Evolutionary conservation across 1,284 basidiomycete species (phyloP), one percentile per base, ranked within the genome.

Genomic region (Xanthoconium separans): DNA sequence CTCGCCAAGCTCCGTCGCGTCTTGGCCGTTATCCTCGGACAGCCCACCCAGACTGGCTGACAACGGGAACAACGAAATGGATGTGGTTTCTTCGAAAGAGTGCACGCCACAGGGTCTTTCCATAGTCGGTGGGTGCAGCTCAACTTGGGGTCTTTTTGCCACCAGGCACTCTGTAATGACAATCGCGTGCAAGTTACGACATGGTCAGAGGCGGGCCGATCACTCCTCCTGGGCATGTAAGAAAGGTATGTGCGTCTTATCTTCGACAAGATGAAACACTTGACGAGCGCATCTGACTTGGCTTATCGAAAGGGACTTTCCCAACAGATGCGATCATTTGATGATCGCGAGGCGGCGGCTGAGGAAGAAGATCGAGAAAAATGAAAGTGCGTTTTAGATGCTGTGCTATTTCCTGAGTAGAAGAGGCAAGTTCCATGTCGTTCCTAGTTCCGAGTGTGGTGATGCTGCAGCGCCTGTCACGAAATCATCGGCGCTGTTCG

Each of bases 61-160:
- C 12, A 34, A 6, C 13, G 33, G 12, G 31, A 16, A 6, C 13
- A 13, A 11, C 24, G 24, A 24, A 3, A 24, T 24, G 24, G 24
- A 51, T 37, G 45, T 29, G 33, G 24, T 44, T 24, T 27, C 27
- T 43, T 39, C 22, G 20, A 42, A 50, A 8, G 12, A 39, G n/a
- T 16, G 33, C 12, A 34, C 45, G 62, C 62, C 65, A 67, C 65
- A 63, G 65, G 65, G 65, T 59, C 18, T 11, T 33, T 10, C 30
- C 53, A 50, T 42, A 46, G 47, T 37, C 7, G 16, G 33, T n/a
- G n/a, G n/a, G n/a, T n/a, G n/a, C 37, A 34, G 12, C 12, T 15
- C 33, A 15, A 16, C 12, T 59, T 50, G 60, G 61, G 44, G 50
- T 45, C 33, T 34, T 15, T 27, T 50, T 24, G 43, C 37, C 45